phyloP scores from a whole-genome alignment of 129 eudicot species.

The Chrysanthemum seticuspe region DNA sequence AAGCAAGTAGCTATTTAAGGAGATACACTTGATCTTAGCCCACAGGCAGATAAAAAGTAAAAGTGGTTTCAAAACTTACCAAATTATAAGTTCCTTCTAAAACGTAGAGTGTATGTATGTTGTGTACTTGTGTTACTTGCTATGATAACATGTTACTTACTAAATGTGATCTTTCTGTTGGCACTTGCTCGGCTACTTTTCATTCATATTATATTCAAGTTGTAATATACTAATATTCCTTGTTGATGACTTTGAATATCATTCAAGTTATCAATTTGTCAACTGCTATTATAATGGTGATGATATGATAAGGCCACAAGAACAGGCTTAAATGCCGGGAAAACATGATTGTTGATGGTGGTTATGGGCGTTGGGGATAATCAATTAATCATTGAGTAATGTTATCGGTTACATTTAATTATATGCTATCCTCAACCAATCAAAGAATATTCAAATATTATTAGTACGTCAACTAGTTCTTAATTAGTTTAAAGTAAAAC shows the following conservation, averaged over 20 bases:
- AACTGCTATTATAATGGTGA: constrained; percentile 19
- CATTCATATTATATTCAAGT: constrained; percentile 12
- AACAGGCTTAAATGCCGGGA: constrained; percentile 26
- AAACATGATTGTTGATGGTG: constrained; percentile 32
- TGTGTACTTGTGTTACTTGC: not conserved
- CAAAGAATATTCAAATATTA: not conserved
- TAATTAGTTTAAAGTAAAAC: no score
- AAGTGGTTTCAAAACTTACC: no score
- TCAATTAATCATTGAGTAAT: constrained; percentile 11
- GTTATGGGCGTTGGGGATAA: constrained; percentile 26
- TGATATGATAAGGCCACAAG: constrained; percentile 15
- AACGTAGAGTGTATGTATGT: no score
- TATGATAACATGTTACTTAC: not conserved
- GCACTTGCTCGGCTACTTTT: not conserved
- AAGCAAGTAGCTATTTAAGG: no score
- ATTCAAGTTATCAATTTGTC: constrained; percentile 30
- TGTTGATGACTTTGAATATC: constrained; percentile 19
- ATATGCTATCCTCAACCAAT: constrained; percentile 14
- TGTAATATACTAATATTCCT: constrained; percentile 9
- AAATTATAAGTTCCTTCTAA: no score
- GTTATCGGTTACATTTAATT: not conserved
- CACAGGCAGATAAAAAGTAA: no score
- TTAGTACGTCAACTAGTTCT: no score
- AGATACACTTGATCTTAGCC: no score
- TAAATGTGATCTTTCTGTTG: not conserved